Evolutionary conservation across 2,329 filamentous ascomycete genomes (phyloP).

Genomic region (Aspergillus fumigatiaffinis): DNA sequence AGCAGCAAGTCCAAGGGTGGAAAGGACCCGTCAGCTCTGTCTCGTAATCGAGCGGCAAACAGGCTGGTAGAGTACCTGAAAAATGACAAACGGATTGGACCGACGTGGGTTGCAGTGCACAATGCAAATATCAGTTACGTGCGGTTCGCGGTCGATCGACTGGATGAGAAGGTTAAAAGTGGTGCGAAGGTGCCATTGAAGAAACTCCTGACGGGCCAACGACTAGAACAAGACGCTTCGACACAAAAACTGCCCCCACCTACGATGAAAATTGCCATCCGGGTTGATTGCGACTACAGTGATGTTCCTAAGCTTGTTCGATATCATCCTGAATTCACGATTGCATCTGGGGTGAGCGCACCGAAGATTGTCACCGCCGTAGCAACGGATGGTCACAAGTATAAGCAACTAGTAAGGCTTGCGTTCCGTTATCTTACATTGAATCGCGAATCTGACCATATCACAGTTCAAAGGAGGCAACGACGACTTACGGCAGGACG

Average conservation of each 20-base stretch:
- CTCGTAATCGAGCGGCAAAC: conserved; percentile 69
- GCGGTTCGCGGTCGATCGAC: conserved; percentile 42
- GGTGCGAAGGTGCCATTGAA: conserved; percentile 62
- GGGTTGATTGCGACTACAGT: conserved; percentile 69
- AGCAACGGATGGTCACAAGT: conserved; percentile 71
- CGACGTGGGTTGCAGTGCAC: conserved; percentile 68
- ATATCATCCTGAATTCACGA: conserved; percentile 71
- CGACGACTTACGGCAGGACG: conserved; percentile 93
- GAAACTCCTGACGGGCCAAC: conserved; percentile 60
- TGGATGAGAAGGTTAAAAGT: conserved; percentile 62
- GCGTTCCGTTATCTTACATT: not conserved
- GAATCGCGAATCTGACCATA: conserved; percentile 7
- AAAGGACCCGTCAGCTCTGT: conserved; percentile 70
- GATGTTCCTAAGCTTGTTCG: conserved; percentile 68
- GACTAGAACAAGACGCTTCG: conserved; percentile 60
- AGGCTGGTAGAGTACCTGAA: conserved; percentile 61
- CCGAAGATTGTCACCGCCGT: conserved; percentile 88
- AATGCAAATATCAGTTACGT: conserved; percentile 66
- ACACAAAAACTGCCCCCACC: conserved; percentile 76
- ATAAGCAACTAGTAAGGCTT: conserved; percentile 71
- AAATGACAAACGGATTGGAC: conserved; percentile 47
- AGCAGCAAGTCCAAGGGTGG: conserved; percentile 63
- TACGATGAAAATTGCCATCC: conserved; percentile 79
- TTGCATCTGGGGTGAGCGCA: conserved; percentile 85
- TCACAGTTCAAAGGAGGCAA: conserved; percentile 81